Evolutionary conservation across 257 asterid species (phyloP).

Genomic region (Ilex aquifolium): DNA sequence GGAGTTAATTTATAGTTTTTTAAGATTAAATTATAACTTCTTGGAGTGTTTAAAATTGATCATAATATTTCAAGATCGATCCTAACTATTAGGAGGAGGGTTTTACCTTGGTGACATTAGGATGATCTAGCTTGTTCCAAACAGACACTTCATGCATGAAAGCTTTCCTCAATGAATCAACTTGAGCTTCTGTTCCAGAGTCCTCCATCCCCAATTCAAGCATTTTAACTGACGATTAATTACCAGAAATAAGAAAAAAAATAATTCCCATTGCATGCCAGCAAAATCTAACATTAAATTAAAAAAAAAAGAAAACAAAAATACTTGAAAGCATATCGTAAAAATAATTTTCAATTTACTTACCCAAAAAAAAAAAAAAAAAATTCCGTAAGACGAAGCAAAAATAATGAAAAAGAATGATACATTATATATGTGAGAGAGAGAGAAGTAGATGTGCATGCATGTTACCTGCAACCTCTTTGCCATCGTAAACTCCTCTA

Average conservation of each 20-base stretch:
- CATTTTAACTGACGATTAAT: slow-evolving; percentile 6
- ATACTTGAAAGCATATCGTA: too few species aligned
- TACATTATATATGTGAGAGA: not conserved
- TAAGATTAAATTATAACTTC: too few species aligned
- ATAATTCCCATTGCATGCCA: not conserved
- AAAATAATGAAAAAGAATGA: not conserved
- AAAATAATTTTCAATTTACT: too few species aligned
- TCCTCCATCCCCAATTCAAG: not conserved
- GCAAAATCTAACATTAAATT: too few species aligned
- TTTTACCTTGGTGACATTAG: slow-evolving; percentile 17
- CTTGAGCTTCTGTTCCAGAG: not conserved
- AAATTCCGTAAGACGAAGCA: too few species aligned
- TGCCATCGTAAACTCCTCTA: slow-evolving; percentile 7
- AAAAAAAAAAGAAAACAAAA: too few species aligned
- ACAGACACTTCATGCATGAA: slow-evolving; percentile 13
- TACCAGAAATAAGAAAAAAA: not conserved
- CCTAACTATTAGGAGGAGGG: too few species aligned
- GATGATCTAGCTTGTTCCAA: slow-evolving; percentile 17
- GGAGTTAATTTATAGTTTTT: too few species aligned
- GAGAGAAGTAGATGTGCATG: not conserved
- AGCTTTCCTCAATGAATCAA: not conserved
- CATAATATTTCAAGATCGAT: too few species aligned
- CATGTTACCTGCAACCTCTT: slow-evolving; percentile 9
- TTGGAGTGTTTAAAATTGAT: too few species aligned
- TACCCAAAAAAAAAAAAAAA: too few species aligned